Evolutionary conservation across 495 filamentous ascomycete species (phyloP), one percentile per base, ranked within the genome.

Genomic region (Amorphotheca resinae): DNA sequence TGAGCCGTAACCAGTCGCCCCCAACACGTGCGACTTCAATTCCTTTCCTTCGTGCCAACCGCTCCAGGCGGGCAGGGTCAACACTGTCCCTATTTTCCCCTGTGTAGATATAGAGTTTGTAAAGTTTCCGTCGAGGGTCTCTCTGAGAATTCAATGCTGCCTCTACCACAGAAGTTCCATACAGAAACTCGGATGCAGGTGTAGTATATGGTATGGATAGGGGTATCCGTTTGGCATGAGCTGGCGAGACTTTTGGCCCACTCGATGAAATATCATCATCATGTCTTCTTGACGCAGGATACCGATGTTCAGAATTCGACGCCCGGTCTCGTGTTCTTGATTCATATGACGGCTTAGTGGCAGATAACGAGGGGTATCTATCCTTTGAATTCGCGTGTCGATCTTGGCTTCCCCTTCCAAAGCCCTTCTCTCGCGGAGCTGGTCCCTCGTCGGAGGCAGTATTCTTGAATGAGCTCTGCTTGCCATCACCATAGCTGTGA

Each of bases 121-220:
- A 94, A 3, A 94, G 59, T 51, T 85, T 70, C 31, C 91, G 76
- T 9, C 73, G 69, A 15, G 65, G 61, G 6, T 25, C 41, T 14
- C 38, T 39, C 15, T 34, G 48, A 38, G 75, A 72, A 44, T 66
- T 77, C 15, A 98, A 62, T 1, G 88, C 89, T 5, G 89, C 83
- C 42, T 81, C 75, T n/a, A 95, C 82, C 1, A 80, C 74, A 6
- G 79, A 79, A 12, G 71, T 73, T 11, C 91, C 91, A 55, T 93
- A 96, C 6, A 98, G 71, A 58, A 94, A 96, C 46, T 93, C 80
- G 1, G 87, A 91, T 28, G 87, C 82, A 0, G 87, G 79, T 2
- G 83, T 88, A 2, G 83, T 86, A 54, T 85, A 87, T 2, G 80
- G 80, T 33, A 94, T 73, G 9, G 74, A 70, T 16, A 78, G 28